Evolutionary conservation across 2,329 filamentous ascomycete genomes (phyloP), one percentile per base, ranked within the genome.

Genomic region (Colletotrichum orbiculare): DNA sequence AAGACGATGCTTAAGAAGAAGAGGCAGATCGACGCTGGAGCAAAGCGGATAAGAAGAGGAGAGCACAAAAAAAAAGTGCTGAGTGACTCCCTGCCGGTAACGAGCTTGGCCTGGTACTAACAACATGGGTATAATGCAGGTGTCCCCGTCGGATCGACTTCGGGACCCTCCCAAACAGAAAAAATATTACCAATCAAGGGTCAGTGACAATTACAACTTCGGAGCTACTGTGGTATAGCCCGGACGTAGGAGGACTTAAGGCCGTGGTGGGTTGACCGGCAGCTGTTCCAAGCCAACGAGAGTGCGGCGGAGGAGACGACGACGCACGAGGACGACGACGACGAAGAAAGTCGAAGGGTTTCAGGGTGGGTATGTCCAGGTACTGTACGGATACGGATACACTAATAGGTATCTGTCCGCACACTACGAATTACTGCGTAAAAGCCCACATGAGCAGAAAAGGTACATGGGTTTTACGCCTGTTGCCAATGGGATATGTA

Each of bases 31-130:
- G 25, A 25, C 25, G 25, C 25, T 25, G 25, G 5, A 90, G 92
- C 68, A 84, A 85, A 4, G 89, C 92, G 72, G 92, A 89, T 25
- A 25, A 50, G 33, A 39, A 39, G 17, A 25, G 12, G 45, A 33
- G n/a, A 43, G 25, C 25, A 25, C 25, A 5, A 47, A 57, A 50
- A 43, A 12, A 49, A 50, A 58, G 33, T 48, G 4, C 25, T 25
- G 25, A 25, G 25, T 25, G 25, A 25, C 25, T 25, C 25, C 25
- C 25, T 25, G 25, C 25, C 4, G 25, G 25, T 13, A 41, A n/a
- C 42, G 13, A 15, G 42, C 42, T 43, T 43, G 42, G 49, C 48
- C 48, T 54, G 33, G 48, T 39, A 39, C 12, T 34, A 33, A n/a
- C 35, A n/a, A 25, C 43, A 35, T 39, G 34, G 9, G 15, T 25